Base-by-base conservation (phyloP, 495 filamentous ascomycete genomes). In the Podospora pseudoanserina region DNA sequence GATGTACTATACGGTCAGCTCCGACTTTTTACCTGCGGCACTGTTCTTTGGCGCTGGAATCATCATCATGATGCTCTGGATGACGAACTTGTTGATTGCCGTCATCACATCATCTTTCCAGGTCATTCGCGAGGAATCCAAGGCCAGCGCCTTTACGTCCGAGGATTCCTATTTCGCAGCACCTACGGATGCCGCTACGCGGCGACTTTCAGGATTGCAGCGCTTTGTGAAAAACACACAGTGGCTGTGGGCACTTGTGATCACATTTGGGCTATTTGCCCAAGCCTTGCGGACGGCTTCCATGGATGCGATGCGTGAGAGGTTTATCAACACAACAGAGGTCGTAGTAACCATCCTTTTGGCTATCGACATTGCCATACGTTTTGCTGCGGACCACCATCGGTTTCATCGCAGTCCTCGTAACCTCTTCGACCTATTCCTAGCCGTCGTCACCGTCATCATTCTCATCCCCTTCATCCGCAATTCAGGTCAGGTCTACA, bases 61-160 rank as follows among this genome's bases (percentile, higher is more conserved):
- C 74, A 88, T 99, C 58, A 92, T 99, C 73, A 86, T 99, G 85
- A 95, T 90, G 80, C 84, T 99, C 44, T 99, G 95, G 95, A 85
- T 99, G 74, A 92, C 94, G 67, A 97, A 97, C 78, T 86, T 99
- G 80, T 83, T 99, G 28, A 95, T 99, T 75, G 95, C 95, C 13
- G 96, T 99, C 66, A 99, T 99, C 73, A 99, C 95, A 0, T 95
- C 94, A 26, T 97, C 95, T 7, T 98, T 99, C 75, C 96, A 99
- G 77, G 92, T 99, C 70, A 99, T 98, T 71, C 87, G 95, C 69
- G 95, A 99, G 79, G 95, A 99, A 77, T 96, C 93, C 79, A 92
- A 91, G 77, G 88, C 89, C 58, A 97, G 93, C 79, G 94, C 95
- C 9, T 99, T 99, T 77, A 91, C 94, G 20, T 87, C 86, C 19